Evolutionary conservation across 768 basidiomycete genomes (phyloP).

Genomic region (Steccherinum ochraceum): DNA sequence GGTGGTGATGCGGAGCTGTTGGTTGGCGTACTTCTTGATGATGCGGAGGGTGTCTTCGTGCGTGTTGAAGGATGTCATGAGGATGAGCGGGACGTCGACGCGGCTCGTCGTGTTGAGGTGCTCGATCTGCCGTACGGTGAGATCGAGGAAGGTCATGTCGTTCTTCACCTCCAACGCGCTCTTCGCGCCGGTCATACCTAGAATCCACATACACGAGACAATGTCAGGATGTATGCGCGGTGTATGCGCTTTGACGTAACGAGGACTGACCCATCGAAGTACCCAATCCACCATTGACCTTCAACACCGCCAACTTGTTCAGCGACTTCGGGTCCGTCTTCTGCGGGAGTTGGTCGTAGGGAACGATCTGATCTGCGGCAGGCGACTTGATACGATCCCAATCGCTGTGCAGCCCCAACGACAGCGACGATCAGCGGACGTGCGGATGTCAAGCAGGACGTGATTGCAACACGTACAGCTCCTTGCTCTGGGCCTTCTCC

Average conservation of each 20-base stretch:
- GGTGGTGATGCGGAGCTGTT: constrained; percentile 86
- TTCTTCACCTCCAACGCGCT: constrained; percentile 94
- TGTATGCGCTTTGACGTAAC: not conserved
- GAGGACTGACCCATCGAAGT: constrained; percentile 73
- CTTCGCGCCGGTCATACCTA: constrained; percentile 84
- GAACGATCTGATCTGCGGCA: constrained; percentile 77
- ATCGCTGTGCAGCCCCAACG: constrained; percentile 12
- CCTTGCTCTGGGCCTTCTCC: constrained; percentile 81
- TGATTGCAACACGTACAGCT: constrained; percentile 55
- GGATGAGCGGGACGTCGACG: constrained; percentile 92
- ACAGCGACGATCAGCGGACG: not conserved
- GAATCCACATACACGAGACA: constrained; percentile 1
- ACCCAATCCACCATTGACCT: constrained; percentile 91
- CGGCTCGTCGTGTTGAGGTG: constrained; percentile 82
- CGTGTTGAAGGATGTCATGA: constrained; percentile 99
- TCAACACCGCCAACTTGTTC: constrained; percentile 92
- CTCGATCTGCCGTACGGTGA: constrained; percentile 92
- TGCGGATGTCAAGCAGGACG: not conserved
- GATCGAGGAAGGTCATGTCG: constrained; percentile 96
- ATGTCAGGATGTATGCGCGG: not conserved
- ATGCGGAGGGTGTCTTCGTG: constrained; percentile 94
- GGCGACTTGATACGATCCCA: constrained; percentile 68
- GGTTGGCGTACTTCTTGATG: constrained; percentile 95
- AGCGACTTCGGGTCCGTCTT: constrained; percentile 58
- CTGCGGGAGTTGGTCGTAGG: constrained; percentile 67